Evolutionary conservation across 352 stramenopile species (phyloP).

Genomic region (Thalassiosira mediterranea): DNA sequence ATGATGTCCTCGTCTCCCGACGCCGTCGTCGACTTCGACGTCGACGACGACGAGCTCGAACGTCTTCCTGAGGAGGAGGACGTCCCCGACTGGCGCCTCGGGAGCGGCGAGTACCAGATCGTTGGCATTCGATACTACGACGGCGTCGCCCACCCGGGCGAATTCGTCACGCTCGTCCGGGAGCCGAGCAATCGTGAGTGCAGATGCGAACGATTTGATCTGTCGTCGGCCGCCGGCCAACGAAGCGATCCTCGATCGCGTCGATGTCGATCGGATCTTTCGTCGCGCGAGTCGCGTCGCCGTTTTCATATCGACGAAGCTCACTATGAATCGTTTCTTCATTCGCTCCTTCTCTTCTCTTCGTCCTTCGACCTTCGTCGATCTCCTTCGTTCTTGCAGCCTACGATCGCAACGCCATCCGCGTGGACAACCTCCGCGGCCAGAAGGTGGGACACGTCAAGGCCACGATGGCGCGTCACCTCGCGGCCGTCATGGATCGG

Average conservation of each 20-base stretch:
- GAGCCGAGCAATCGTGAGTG: slow-evolving; percentile 60
- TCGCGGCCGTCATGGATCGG: slow-evolving; percentile 58
- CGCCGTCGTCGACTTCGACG: slow-evolving; percentile 29
- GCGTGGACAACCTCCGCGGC: slow-evolving; percentile 66
- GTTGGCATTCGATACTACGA: slow-evolving; percentile 59
- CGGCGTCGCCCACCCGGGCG: slow-evolving; percentile 59
- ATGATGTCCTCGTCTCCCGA: too few relatives aligned
- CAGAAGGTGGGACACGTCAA: slow-evolving; percentile 69
- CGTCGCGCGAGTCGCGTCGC: too few relatives aligned
- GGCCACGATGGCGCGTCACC: slow-evolving; percentile 28
- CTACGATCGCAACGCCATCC: slow-evolving; percentile 78
- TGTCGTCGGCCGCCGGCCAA: too few relatives aligned
- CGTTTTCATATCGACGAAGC: too few relatives aligned
- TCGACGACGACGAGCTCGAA: too few relatives aligned
- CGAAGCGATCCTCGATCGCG: too few relatives aligned
- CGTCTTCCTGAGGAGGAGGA: slow-evolving; percentile 1
- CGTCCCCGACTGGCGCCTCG: slow-evolving; percentile 6
- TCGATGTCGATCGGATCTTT: too few relatives aligned
- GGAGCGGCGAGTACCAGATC: slow-evolving; percentile 35
- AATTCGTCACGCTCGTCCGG: slow-evolving; percentile 63
- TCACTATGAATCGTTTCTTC: background rate
- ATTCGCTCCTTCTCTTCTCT: background rate
- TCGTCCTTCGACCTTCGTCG: background rate
- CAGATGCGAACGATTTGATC: background rate
- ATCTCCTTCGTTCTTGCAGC: slow-evolving; percentile 25